These are phyloP conservation scores for Malus sieversii DNA, from an alignment of 306 rosid species.

Conservation along the genomic window DNA sequence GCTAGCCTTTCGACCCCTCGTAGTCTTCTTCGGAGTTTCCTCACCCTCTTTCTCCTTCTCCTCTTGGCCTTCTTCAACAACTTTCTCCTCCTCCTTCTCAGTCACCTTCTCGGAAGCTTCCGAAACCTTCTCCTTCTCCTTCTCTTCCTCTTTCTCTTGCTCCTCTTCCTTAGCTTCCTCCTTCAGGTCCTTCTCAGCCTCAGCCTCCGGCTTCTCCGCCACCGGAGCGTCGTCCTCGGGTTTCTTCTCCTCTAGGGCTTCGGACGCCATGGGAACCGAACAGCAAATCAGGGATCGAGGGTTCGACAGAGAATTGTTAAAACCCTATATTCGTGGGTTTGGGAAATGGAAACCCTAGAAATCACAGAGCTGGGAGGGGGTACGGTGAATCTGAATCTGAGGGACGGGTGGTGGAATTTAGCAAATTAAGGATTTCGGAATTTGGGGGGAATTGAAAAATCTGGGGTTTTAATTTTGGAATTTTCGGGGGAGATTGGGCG, in stretches of 20 bases:
- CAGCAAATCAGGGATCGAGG: neutral
- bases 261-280: conserved; percentile 51
- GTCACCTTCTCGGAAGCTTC: conserved; percentile 3
- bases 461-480: neutral
- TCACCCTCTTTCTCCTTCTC: conserved; percentile 1
- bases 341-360: conserved; percentile 31
- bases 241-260: conserved; percentile 54
- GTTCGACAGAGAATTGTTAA: neutral
- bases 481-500: conserved; percentile 6
- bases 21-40: conserved; percentile 7
- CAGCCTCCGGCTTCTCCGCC: conserved; percentile 12
- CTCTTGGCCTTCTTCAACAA: neutral
- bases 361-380: neutral
- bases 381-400: neutral
- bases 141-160: neutral
- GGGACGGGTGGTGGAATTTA: neutral
- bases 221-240: conserved; percentile 31
- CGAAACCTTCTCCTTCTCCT: neutral
- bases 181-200: neutral
- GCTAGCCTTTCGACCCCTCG: neutral
- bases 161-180: neutral
- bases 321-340: conserved; percentile 31
- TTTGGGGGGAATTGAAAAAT: conserved; percentile 5
- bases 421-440: neutral
- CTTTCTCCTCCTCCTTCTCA: conserved; percentile 4